Evolutionary conservation across 257 asterid species (phyloP), one percentile per base, ranked within the genome.

Genomic region (Apocynum venetum): DNA sequence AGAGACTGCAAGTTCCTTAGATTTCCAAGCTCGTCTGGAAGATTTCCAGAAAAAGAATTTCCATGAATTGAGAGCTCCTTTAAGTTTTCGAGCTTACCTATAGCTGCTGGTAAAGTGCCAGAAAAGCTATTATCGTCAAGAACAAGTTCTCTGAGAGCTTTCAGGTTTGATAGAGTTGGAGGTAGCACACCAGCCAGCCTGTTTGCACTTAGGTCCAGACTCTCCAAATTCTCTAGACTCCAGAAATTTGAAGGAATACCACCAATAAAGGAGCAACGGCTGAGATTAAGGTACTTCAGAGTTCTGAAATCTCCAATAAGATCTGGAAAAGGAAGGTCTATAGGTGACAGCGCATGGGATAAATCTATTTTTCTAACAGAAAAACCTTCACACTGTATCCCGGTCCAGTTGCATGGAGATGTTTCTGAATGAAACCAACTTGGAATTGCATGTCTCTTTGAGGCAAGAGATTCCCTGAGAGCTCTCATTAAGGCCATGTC

Each of bases 381-480:
- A n/a, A 38, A 63, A 31, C 84, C 85, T 43, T 87, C 88, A 69
- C 97, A 93, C 76, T 71, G 79, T 57, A 91, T 80, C 47, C 97
- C 96, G 1, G 92, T 80, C 94, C 92, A 88, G 65, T 88, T 85
- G 88, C 97, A 93, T 0, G 94, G 91, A 76, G 80, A 53, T 40
- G 75, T 78, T 19, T 81, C 72, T 15, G 84, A 51, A 81, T 78
- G 81, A 38, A 86, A 86, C 96, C 93, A 87, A 72, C 82, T 82
- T 4, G 89, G 89, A 71, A 87, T 52, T 38, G 69, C 76, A 14
- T 84, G 79, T 79, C 57, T 82, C 70, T 63, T 72, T 15, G 76
- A 73, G 48, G 74, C 72, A 44, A 87, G 80, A 53, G 91, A 85
- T 71, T 84, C 79, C 75, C 86, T 81, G 1, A 89, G 82, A 53